Conservation (phyloP, 2,329 filamentous ascomycete species). For the Penicillium decumbens region DNA sequence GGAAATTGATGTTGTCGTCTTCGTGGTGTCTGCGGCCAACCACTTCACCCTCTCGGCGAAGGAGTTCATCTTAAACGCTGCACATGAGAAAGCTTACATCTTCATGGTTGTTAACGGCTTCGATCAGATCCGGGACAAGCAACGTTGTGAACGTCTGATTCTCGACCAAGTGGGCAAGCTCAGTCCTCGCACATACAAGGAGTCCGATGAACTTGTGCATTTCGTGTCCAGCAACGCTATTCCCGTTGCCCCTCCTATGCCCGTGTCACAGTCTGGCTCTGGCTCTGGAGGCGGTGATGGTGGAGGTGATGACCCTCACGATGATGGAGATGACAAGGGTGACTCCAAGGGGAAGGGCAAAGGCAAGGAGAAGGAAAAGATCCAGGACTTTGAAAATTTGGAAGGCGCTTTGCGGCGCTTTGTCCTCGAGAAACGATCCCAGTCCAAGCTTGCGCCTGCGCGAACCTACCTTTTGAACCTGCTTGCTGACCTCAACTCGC, state of each 20-base stretch:
- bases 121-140: slow-evolving; percentile 87
- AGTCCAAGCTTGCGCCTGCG: slow-evolving; percentile 91
- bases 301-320: slow-evolving; percentile 47
- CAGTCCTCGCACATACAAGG: slow-evolving; percentile 91
- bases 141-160: slow-evolving; percentile 86
- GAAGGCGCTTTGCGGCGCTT: slow-evolving; percentile 87
- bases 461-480: slow-evolving; percentile 95
- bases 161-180: slow-evolving; percentile 80
- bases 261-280: slow-evolving; percentile 47
- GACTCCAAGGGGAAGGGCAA: slow-evolving; percentile 71
- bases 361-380: slow-evolving; percentile 81
- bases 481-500: slow-evolving; percentile 74
- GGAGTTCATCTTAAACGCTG: slow-evolving; percentile 94
- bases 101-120: slow-evolving; percentile 99
- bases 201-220: slow-evolving; percentile 86
- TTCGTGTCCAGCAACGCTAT: slow-evolving; percentile 98
- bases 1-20: slow-evolving; percentile 97
- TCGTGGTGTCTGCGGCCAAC: slow-evolving; percentile 94
- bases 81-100: slow-evolving; percentile 94
- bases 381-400: slow-evolving; percentile 81
- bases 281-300: slow-evolving; percentile 51
- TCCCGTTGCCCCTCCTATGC: slow-evolving; percentile 61
- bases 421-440: slow-evolving; percentile 89
- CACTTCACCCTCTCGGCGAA: slow-evolving; percentile 97
- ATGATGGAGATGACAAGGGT: slow-evolving; percentile 49